phyloP scores from a whole-genome alignment of 148 eudicot species.

The Arctostaphylos glauca region DNA sequence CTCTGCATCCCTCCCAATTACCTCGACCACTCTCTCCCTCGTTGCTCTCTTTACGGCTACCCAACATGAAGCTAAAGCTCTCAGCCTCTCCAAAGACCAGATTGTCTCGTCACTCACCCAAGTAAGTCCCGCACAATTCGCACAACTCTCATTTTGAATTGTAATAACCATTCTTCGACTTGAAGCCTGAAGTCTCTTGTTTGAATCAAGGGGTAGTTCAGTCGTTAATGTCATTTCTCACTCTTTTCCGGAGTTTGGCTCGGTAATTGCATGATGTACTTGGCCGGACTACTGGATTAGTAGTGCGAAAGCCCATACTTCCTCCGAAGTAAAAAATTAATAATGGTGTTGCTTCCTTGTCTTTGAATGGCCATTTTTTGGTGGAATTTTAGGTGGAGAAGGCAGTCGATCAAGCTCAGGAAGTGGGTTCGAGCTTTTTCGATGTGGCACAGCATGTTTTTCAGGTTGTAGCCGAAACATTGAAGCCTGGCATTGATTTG shows the following conservation, averaged over 20 bases:
- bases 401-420: constrained; percentile 70
- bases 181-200: neutral
- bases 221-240: too few species aligned
- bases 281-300: neutral
- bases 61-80: constrained; percentile 60
- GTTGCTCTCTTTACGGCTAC: constrained; percentile 43
- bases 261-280: too few species aligned
- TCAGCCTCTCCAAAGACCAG: constrained; percentile 67
- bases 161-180: neutral
- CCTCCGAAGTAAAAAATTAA: neutral
- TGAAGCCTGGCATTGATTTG: constrained; percentile 77
- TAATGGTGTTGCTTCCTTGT: neutral
- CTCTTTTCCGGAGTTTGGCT: too few species aligned
- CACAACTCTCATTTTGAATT: neutral
- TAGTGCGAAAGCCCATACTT: neutral
- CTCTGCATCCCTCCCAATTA: constrained; percentile 38
- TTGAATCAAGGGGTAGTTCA: too few species aligned
- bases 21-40: constrained; percentile 59
- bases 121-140: constrained; percentile 26
- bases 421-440: constrained; percentile 57
- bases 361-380: neutral
- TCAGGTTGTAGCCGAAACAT: constrained; percentile 38
- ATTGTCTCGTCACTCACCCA: constrained; percentile 84
- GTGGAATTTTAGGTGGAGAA: constrained; percentile 64
- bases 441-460: constrained; percentile 50